Evolutionary conservation across 2,329 filamentous ascomycete genomes (phyloP).

Genomic region (Nigrospora oryzae): DNA sequence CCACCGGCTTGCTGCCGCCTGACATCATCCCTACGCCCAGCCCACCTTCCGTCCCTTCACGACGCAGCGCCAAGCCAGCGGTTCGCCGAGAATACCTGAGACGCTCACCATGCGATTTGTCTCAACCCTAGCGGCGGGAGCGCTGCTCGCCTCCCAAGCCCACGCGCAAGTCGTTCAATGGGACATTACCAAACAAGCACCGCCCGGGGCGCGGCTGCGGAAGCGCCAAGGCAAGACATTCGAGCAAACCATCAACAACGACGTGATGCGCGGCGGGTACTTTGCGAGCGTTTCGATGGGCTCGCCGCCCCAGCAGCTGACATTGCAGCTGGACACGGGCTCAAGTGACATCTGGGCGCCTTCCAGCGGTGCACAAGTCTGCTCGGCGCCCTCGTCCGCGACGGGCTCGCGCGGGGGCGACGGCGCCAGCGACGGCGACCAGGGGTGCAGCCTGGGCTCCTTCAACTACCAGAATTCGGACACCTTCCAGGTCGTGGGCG

Average conservation of each 20-base stretch:
- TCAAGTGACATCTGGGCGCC: constrained; percentile 57
- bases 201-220: constrained; percentile 11
- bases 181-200: constrained; percentile 26
- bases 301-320: constrained; percentile 46
- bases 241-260: constrained; percentile 34
- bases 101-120: constrained; percentile 12
- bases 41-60: too few relatives aligned
- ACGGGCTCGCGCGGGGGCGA: constrained; percentile 1
- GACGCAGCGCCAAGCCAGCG: too few relatives aligned
- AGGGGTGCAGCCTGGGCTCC: constrained; percentile 32
- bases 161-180: constrained; percentile 35
- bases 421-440: constrained; percentile 2
- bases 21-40: too few relatives aligned
- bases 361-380: constrained; percentile 26
- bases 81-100: too few relatives aligned
- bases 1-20: too few relatives aligned
- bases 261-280: constrained; percentile 38
- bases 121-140: constrained; percentile 14
- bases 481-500: constrained; percentile 33
- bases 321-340: constrained; percentile 52
- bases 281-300: constrained; percentile 51
- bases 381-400: constrained; percentile 15
- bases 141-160: constrained; percentile 16
- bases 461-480: constrained; percentile 36
- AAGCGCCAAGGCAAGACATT: constrained; percentile 30